These are phyloP conservation scores for Avena atlantica DNA, from an alignment of 176 grass and related monocot species.

Conservation along the genomic window DNA sequence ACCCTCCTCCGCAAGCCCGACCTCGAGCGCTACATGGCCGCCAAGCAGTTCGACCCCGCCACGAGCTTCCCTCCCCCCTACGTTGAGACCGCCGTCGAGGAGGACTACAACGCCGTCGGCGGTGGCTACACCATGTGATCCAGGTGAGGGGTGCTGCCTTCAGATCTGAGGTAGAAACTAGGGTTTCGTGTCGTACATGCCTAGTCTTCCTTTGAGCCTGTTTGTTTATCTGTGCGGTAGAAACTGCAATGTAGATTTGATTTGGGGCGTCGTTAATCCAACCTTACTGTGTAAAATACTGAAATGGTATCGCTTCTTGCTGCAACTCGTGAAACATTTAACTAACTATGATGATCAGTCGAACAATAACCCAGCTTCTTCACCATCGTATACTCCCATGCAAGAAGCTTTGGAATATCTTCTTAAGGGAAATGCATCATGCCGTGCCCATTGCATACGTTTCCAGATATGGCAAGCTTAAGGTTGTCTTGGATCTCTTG, in stretches of 20 bases:
- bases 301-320: neutral
- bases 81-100: conserved; percentile 59
- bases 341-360: neutral
- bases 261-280: neutral
- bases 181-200: conserved; percentile 21
- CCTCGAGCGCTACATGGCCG: conserved; percentile 79
- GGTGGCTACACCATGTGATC: conserved; percentile 90
- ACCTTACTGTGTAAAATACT: conserved; percentile 10
- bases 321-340: conserved; percentile 11
- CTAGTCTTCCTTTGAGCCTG: neutral
- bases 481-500: no score
- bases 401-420: no score
- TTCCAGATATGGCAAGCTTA: neutral
- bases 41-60: conserved; percentile 77
- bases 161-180: conserved; percentile 46
- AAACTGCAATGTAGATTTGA: neutral
- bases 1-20: conserved; percentile 84
- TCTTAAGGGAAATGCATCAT: conserved; percentile 18
- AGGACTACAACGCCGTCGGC: conserved; percentile 69
- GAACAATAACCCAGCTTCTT: neutral
- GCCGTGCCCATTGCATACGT: neutral
- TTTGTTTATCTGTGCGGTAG: neutral
- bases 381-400: neutral
- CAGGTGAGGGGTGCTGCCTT: conserved; percentile 29
- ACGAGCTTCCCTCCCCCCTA: conserved; percentile 76